phyloP scores from a whole-genome alignment of 2,329 filamentous ascomycete species.

The Sodiomyces alkalinus region DNA sequence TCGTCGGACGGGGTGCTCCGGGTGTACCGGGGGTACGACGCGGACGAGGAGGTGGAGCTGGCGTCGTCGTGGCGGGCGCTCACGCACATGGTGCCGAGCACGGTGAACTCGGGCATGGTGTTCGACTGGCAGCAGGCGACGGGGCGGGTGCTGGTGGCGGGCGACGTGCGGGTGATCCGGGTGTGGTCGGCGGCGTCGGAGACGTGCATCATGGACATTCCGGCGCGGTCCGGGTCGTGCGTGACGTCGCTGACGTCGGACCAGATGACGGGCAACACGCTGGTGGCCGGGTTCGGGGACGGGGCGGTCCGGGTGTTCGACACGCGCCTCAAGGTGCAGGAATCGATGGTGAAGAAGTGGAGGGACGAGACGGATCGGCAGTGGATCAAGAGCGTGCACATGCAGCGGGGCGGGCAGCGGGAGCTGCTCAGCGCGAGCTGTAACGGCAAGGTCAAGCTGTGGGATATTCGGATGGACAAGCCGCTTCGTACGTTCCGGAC shows the following conservation, averaged over 20 bases:
- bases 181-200: constrained; percentile 94
- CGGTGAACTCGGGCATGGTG: constrained; percentile 86
- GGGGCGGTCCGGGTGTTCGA: constrained; percentile 91
- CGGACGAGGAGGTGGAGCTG: constrained; percentile 59
- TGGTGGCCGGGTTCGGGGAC: constrained; percentile 92
- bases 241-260: constrained; percentile 94
- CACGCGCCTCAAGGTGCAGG: constrained; percentile 66
- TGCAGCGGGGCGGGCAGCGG: constrained; percentile 87
- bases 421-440: constrained; percentile 83
- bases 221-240: constrained; percentile 84
- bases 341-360: constrained; percentile 93
- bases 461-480: constrained; percentile 84
- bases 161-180: constrained; percentile 86
- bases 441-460: constrained; percentile 86
- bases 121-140: constrained; percentile 99
- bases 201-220: constrained; percentile 85
- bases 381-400: constrained; percentile 92
- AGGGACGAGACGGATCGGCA: constrained; percentile 73
- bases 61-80: constrained; percentile 85
- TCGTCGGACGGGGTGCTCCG: constrained; percentile 91
- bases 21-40: constrained; percentile 85
- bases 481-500: constrained; percentile 60
- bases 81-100: constrained; percentile 86
- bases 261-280: constrained; percentile 93
- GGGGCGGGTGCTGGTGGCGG: constrained; percentile 85